A percentile compares a stretch with the other conserved stretches of the same genome.
Conservation (phyloP, 495 filamentous ascomycete genomes). For the Durotheca rogersii region DNA sequence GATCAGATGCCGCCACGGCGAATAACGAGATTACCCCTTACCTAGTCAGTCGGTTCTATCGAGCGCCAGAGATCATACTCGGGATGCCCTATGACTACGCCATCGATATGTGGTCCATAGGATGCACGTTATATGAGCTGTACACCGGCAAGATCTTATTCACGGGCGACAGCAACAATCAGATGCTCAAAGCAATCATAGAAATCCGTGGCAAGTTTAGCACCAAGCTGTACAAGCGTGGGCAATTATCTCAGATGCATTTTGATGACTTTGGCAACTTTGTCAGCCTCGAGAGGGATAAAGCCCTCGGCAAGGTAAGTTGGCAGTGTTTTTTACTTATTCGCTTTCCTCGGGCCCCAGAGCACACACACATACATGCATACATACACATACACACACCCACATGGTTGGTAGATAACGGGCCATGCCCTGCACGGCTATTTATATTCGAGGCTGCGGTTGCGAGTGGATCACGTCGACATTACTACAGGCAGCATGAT, state of each 20-base stretch:
- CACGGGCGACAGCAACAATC: constrained; percentile 92
- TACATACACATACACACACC: no score
- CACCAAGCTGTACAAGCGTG: constrained; percentile 78
- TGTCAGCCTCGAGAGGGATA: constrained; percentile 80
- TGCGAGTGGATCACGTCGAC: constrained; percentile 22
- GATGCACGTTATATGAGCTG: constrained; percentile 93
- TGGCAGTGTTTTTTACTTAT: constrained; percentile 15
- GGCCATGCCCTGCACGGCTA: no score
- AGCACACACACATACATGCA: no score
- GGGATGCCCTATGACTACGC: constrained; percentile 93
- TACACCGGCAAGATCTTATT: constrained; percentile 98
- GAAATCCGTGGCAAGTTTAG: constrained; percentile 93
- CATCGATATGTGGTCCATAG: constrained; percentile 96
- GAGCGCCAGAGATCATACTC: constrained; percentile 93
- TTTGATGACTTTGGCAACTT: constrained; percentile 90
- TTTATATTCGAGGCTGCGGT: no score
- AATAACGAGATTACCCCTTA: constrained; percentile 89
- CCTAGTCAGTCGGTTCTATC: constrained; percentile 94
- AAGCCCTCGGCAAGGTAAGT: constrained; percentile 74
- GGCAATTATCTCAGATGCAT: constrained; percentile 69
- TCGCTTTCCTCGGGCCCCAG: no score
- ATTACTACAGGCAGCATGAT: constrained; percentile 6
- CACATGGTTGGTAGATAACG: no score
- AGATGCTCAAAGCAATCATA: constrained; percentile 94
- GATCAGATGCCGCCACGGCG: constrained; percentile 63